Conservation (phyloP, 78 protist genomes). For the Dictyostelium firmibasis region DNA sequence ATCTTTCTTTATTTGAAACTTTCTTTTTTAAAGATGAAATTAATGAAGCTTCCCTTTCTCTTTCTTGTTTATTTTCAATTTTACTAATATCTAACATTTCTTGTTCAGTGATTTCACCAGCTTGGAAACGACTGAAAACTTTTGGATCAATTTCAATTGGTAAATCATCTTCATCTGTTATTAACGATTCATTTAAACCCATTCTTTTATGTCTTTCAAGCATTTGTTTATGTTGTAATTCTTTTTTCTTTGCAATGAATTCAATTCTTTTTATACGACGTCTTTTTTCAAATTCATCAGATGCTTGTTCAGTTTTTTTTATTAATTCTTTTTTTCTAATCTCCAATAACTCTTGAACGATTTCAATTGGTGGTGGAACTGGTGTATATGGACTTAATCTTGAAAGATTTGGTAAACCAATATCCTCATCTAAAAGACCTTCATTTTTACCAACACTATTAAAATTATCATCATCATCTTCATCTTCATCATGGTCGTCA, state of each 20-base stretch:
- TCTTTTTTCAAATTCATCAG: conserved; percentile 44
- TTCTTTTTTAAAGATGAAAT: not conserved
- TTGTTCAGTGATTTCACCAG: conserved; percentile 65
- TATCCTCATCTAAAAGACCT: not conserved
- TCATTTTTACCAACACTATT: not conserved
- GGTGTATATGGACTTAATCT: conserved; percentile 17
- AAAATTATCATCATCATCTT: not conserved
- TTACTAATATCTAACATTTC: conserved; percentile 40
- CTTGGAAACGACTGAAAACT: not conserved
- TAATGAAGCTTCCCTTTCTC: not conserved
- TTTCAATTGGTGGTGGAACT: conserved; percentile 27
- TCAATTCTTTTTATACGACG: conserved; percentile 45
- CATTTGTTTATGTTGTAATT: conserved; percentile 25
- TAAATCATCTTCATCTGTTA: not conserved
- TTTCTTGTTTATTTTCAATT: not conserved
- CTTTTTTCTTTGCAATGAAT: conserved; percentile 44
- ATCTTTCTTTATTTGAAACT: not conserved
- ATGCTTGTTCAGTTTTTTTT: not conserved
- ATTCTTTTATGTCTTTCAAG: not conserved
- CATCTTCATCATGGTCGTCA: not conserved
- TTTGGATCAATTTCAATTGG: conserved; percentile 42
- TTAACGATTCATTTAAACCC: not conserved
- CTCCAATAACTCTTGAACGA: conserved; percentile 12
- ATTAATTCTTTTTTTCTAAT: conserved; percentile 16
- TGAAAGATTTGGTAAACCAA: conserved; percentile 58